Conservation (phyloP, 805 yeast species). For the Starmerella davenportii region DNA sequence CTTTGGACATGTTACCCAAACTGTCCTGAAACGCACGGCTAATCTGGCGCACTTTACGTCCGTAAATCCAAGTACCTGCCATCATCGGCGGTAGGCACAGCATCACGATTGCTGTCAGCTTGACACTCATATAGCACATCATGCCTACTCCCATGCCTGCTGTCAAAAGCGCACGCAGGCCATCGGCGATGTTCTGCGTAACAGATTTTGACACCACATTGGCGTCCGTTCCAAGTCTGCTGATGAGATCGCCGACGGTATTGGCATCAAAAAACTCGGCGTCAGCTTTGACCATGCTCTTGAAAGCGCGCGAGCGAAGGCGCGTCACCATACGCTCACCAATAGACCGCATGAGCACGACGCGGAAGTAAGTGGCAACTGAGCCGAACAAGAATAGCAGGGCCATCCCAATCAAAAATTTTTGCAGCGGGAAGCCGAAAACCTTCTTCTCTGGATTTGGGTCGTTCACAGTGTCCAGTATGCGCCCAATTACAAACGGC, state of each 20-base stretch:
- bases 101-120: conserved; percentile 66
- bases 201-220: conserved; percentile 72
- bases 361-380: conserved; percentile 60
- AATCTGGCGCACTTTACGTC: conserved; percentile 53
- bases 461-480: conserved; percentile 50
- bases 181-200: conserved; percentile 80
- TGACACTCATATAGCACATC: conserved; percentile 78
- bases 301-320: conserved; percentile 56
- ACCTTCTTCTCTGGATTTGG: conserved; percentile 23
- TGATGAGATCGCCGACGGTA: conserved; percentile 79
- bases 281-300: conserved; percentile 66
- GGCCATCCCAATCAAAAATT: conserved; percentile 46
- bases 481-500: conserved; percentile 71
- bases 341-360: conserved; percentile 52
- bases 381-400: conserved; percentile 57
- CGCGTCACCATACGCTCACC: conserved; percentile 83
- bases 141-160: conserved; percentile 75
- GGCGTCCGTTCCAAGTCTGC: conserved; percentile 74
- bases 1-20: conserved; percentile 71
- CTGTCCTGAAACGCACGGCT: conserved; percentile 67
- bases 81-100: conserved; percentile 70
- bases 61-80: conserved; percentile 63
- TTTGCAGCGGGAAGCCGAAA: conserved; percentile 43
- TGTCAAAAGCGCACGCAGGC: conserved; percentile 64
- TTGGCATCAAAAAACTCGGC: conserved; percentile 78